Evolutionary conservation across 192 early-diverging fungal species (phyloP).

Genomic region (Jimgerdemannia lactiflua): DNA sequence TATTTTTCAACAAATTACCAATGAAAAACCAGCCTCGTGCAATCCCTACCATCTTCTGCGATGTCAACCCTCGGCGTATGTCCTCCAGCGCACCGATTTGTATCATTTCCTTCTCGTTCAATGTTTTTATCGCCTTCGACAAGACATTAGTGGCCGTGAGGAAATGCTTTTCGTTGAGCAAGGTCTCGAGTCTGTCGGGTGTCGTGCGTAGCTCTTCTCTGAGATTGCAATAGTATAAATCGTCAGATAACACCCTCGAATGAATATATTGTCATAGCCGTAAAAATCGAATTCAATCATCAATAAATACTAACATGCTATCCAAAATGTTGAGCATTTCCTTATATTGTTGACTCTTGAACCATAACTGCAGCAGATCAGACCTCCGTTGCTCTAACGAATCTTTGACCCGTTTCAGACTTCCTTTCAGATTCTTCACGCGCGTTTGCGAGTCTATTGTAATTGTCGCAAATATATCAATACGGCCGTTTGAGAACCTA

Average conservation of each 20-base stretch:
- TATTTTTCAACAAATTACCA: too few species aligned
- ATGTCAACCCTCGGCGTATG: conserved; percentile 57
- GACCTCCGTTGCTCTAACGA: conserved; percentile 60
- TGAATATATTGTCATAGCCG: not conserved
- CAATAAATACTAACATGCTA: conserved; percentile 44
- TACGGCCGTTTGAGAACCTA: not conserved
- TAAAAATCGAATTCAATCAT: too few species aligned
- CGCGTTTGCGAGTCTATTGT: conserved; percentile 55
- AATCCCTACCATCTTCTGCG: conserved; percentile 43
- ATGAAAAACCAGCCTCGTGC: not conserved
- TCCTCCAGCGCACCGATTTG: conserved; percentile 71
- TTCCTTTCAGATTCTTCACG: conserved; percentile 58
- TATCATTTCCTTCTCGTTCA: conserved; percentile 60
- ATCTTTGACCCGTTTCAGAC: conserved; percentile 62
- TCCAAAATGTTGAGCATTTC: conserved; percentile 77
- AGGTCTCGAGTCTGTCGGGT: conserved; percentile 57
- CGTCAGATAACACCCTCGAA: not conserved
- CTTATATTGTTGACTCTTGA: conserved; percentile 71
- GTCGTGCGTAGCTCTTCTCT: conserved; percentile 68
- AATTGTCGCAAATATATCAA: not conserved
- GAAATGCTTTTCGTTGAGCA: conserved; percentile 66
- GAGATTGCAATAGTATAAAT: not conserved
- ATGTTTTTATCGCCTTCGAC: conserved; percentile 58
- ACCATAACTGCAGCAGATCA: conserved; percentile 66
- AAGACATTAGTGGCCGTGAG: conserved; percentile 62